Evolutionary conservation across 495 filamentous ascomycete genomes (phyloP), one percentile per base, ranked within the genome.

Genomic region (Mycothermus thermophilus): DNA sequence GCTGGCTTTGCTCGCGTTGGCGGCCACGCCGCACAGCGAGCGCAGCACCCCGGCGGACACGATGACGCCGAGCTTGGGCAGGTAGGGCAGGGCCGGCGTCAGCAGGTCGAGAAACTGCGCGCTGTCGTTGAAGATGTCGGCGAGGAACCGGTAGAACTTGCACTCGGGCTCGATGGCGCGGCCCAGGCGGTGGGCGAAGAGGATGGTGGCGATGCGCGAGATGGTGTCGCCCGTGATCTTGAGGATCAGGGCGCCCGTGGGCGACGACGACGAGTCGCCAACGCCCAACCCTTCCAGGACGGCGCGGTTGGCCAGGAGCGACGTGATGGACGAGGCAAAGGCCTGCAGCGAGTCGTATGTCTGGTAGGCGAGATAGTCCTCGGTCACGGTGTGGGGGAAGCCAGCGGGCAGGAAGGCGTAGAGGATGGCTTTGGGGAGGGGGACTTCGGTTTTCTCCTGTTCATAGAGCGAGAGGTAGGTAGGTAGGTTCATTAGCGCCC

Each of bases 201-300:
- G 57, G 34, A 97, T 93, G 0, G 87, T 95, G 10, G 86, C 86
- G 9, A 95, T 58, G 3, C 87, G 71, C 19, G 83, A 84, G 27
- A 80, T 80, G 40, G 73, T 75, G 48, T 94, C 88, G 61, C 93
- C 83, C 2, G 90, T 59, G 41, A 93, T 78, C 21, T 83, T 80
- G 27, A 94, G 74, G 11, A 97, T 74, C 5, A 97, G 66, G 3
- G 88, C 86, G 9, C 76, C 75, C 0, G 90, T 94, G 13, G 90
- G 82, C 1, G 85, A 83, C 8, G 88, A 83, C 11, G 69, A 63
- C 3, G 82, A 74, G 54, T 94, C 83, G 40, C 90, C 90, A 18
- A 97, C 88, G 14, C 90, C 90, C 29, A 95, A 50, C 70, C 86
- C 87, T 74, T 93, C 74, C 26, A 97, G 69, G 3, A 95, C 84